Evolutionary conservation across 345 rosid species (phyloP).

Genomic region (Xanthoceras sorbifolium): DNA sequence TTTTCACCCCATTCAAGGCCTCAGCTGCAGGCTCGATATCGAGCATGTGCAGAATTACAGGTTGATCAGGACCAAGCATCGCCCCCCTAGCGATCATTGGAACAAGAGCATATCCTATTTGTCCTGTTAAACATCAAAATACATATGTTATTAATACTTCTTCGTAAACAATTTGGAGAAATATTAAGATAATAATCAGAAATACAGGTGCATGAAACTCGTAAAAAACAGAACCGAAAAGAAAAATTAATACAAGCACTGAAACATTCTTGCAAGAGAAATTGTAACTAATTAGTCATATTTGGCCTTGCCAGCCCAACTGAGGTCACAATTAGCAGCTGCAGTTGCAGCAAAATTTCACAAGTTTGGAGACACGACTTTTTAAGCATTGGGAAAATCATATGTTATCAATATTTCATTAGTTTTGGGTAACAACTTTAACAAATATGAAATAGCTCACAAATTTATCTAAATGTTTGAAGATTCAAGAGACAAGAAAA

Average conservation of each 20-base stretch:
- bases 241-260: neutral
- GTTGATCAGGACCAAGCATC: constrained; percentile 85
- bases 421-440: neutral
- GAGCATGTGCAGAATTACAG: constrained; percentile 78
- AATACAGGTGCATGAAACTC: neutral
- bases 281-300: neutral
- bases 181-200: no score
- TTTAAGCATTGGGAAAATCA: no score
- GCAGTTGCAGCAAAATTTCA: no score
- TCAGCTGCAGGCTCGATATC: constrained; percentile 66
- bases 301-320: neutral
- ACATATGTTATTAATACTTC: neutral
- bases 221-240: neutral
- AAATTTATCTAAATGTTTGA: neutral
- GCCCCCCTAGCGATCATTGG: constrained; percentile 86
- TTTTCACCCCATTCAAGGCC: constrained; percentile 64
- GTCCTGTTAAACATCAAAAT: constrained; percentile 45
- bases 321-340: no score
- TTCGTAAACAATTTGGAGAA: no score
- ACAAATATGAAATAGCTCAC: neutral
- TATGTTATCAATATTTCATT: no score
- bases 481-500: neutral
- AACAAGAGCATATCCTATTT: constrained; percentile 80
- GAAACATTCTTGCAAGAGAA: neutral
- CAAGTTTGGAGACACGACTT: no score